Evolutionary conservation across 192 early-diverging fungal genomes (phyloP), one percentile per base, ranked within the genome.

Genomic region (Entomortierella parvispora): DNA sequence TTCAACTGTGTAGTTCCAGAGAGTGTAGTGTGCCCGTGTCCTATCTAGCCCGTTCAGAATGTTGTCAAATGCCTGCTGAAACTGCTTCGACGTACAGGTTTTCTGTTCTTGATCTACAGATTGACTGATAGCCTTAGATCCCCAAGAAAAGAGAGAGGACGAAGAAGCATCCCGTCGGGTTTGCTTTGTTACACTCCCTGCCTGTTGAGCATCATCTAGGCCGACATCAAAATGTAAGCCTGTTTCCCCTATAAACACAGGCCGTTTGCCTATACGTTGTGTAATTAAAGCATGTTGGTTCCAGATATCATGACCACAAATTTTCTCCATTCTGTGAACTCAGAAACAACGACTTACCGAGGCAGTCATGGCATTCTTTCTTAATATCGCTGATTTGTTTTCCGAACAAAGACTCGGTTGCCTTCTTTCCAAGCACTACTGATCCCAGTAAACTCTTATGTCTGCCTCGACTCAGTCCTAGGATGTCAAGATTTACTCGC

Each of bases 1-100:
- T 40, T 82, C 86, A 17, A 81, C 80, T 14, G 79, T 76, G 60
- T 87, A 87, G 22, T 83, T 84, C 86, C 86, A 87, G 0, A 87
- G 63, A 2, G 84, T 81, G 51, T 80, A 85, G 33, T 85, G 79
- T 14, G 82, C 62, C 6, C 83, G 32, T 3, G 70, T 82, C 14
- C 49, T 23, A 43, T 87, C 86, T 4, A 85, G 46, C 1, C 84
- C 86, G 22, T 82, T 62, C 15, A 87, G 26, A 44, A 79, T 85
- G n/a, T 82, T 85, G 65, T 87, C 86, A 68, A 87, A 82, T 0
- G 83, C 83, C 6, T 68, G 49, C 5, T 62, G 58, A 37, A 76
- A 76, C 40, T 76, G 72, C n/a, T 43, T 67, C 8, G 65, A 50
- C 34, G 18, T 33, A n/a, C n/a, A n/a, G n/a, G n/a, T n/a, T n/a